A percentile compares a stretch with the other conserved stretches of the same genome.
Evolutionary conservation across 2,329 filamentous ascomycete genomes (phyloP).

Genomic region (Pseudogymnoascus sp.): DNA sequence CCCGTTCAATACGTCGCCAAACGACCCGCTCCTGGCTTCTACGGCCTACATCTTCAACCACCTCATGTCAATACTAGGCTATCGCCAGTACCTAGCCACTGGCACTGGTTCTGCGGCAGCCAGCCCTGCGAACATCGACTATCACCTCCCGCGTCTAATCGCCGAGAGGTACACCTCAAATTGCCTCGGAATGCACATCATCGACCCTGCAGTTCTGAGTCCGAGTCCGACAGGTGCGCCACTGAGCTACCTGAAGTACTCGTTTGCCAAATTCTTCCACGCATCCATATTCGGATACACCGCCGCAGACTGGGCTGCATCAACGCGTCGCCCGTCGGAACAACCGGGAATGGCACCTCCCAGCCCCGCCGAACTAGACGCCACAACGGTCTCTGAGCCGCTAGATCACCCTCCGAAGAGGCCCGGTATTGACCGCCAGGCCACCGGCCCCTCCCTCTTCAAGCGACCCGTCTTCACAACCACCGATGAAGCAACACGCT

Average conservation of each 20-base stretch:
- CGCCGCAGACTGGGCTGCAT: conserved; percentile 28
- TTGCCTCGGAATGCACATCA: conserved; percentile 52
- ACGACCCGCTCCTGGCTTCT: conserved; percentile 36
- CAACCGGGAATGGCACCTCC: neutral
- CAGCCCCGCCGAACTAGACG: neutral
- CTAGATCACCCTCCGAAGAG: neutral
- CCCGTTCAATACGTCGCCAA: conserved; percentile 33
- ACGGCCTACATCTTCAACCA: conserved; percentile 48
- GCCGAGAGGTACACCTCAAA: conserved; percentile 38
- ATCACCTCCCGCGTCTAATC: conserved; percentile 39
- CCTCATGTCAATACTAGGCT: conserved; percentile 53
- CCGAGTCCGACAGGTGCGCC: conserved; percentile 39
- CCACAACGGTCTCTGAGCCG: neutral
- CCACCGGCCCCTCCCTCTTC: neutral
- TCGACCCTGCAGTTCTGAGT: conserved; percentile 44
- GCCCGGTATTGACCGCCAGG: neutral
- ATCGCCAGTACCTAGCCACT: conserved; percentile 48
- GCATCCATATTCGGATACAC: conserved; percentile 47
- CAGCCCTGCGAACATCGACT: conserved; percentile 43
- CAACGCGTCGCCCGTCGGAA: neutral
- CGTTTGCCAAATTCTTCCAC: conserved; percentile 40
- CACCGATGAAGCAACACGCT: conserved; percentile 11
- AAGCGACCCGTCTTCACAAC: conserved; percentile 17
- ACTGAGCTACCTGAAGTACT: conserved; percentile 47
- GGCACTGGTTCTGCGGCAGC: conserved; percentile 41